A percentile compares a stretch with the other conserved stretches of the same genome.
These are phyloP conservation scores for Suhomyces faveliae DNA, from an alignment of 805 yeast species.

Conservation along the genomic window DNA sequence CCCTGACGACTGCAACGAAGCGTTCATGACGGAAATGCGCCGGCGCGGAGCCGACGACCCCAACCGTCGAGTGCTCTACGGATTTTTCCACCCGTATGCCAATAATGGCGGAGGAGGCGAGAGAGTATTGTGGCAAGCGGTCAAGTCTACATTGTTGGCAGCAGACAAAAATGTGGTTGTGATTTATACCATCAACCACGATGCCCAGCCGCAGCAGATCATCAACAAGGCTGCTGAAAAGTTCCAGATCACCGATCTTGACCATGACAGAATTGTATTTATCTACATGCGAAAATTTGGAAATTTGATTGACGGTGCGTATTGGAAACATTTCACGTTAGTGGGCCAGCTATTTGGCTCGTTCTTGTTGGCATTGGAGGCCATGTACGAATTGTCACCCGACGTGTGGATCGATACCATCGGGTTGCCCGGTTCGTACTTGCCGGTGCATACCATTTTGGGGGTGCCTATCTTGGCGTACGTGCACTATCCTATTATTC, in stretches of 20 bases:
- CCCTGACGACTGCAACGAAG: slow-evolving; percentile 26
- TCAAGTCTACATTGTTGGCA: slow-evolving; percentile 59
- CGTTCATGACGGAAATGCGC: slow-evolving; percentile 27
- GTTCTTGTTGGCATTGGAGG: slow-evolving; percentile 63
- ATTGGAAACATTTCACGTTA: slow-evolving; percentile 80
- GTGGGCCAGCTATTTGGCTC: slow-evolving; percentile 89
- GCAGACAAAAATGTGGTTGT: slow-evolving; percentile 54
- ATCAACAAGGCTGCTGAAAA: slow-evolving; percentile 51
- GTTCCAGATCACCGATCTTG: slow-evolving; percentile 51
- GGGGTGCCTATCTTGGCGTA: slow-evolving; percentile 79
- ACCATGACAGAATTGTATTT: slow-evolving; percentile 55
- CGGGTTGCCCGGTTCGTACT: slow-evolving; percentile 89
- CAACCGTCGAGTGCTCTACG: slow-evolving; percentile 52
- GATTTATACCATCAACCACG: slow-evolving; percentile 69
- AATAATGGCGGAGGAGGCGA: slow-evolving; percentile 99
- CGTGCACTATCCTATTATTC: slow-evolving; percentile 93
- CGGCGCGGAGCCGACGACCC: slow-evolving; percentile 37
- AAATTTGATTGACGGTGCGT: slow-evolving; percentile 60
- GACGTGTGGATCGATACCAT: slow-evolving; percentile 94
- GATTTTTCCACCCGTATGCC: slow-evolving; percentile 94
- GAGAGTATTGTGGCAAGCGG: slow-evolving; percentile 93
- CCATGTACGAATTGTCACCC: slow-evolving; percentile 66
- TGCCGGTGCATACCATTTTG: slow-evolving; percentile 54
- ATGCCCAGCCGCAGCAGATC: slow-evolving; percentile 48
- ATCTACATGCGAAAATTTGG: slow-evolving; percentile 55